phyloP scores from a whole-genome alignment of 768 basidiomycete species.

The Pulveroboletus frians region DNA sequence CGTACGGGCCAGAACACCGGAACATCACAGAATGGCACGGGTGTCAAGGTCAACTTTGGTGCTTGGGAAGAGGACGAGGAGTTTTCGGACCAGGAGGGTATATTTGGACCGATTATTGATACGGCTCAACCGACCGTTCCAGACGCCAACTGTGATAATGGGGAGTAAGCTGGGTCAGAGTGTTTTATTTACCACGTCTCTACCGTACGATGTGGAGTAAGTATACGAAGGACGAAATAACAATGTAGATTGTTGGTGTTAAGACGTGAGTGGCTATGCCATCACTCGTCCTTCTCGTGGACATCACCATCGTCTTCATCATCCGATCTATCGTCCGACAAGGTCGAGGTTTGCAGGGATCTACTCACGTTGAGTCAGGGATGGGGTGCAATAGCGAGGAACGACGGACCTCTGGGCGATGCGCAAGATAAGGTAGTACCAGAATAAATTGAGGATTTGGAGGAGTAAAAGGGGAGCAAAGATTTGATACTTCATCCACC shows the following conservation, averaged over 20 bases:
- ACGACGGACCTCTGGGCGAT: constrained; percentile 63
- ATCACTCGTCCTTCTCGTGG: constrained; percentile 30
- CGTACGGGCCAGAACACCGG: constrained; percentile 33
- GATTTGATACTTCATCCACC: constrained; percentile 82
- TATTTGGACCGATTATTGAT: constrained; percentile 24
- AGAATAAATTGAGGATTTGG: constrained; percentile 85
- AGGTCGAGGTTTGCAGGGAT: constrained; percentile 41
- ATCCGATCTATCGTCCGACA: constrained; percentile 77
- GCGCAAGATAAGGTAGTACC: constrained; percentile 83
- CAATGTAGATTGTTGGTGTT: neutral
- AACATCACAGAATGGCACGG: constrained; percentile 22
- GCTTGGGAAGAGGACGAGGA: constrained; percentile 54
- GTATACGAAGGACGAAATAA: constrained; percentile 6
- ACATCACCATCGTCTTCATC: constrained; percentile 49
- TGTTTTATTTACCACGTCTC: neutral
- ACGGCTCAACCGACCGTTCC: constrained; percentile 2
- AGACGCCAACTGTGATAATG: constrained; percentile 3
- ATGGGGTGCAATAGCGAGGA: neutral
- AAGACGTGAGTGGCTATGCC: neutral
- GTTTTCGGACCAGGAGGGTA: constrained; percentile 42
- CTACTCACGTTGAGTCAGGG: constrained; percentile 33
- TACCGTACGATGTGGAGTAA: constrained; percentile 6
- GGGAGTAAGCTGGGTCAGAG: neutral
- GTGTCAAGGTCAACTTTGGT: constrained; percentile 53
- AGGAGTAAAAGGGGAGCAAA: constrained; percentile 70